phyloP scores from a whole-genome alignment of 768 basidiomycete species.

The Cystobasidium tubakii region DNA sequence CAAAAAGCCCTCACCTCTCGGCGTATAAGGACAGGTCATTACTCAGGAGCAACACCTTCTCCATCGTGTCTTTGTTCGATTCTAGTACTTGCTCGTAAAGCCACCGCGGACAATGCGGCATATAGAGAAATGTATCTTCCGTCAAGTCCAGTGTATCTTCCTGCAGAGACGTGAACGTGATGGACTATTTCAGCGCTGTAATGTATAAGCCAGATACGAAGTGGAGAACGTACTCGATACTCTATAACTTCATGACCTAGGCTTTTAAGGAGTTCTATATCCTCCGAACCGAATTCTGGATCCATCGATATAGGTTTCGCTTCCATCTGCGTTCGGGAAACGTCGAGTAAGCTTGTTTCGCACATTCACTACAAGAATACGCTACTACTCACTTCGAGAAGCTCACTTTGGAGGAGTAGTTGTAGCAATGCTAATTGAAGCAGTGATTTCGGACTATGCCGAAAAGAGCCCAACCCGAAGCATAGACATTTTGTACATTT shows the following conservation, averaged over 20 bases:
- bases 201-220: too few species aligned
- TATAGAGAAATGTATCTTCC: constrained; percentile 42
- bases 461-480: constrained; percentile 22
- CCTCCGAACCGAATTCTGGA: constrained; percentile 18
- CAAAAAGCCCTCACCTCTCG: constrained; percentile 36
- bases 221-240: not conserved
- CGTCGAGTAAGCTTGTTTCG: too few species aligned
- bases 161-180: not conserved
- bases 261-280: not conserved
- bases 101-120: constrained; percentile 44
- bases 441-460: constrained; percentile 25
- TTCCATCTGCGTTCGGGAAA: not conserved
- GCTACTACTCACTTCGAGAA: constrained; percentile 1
- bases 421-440: constrained; percentile 28
- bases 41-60: constrained; percentile 36
- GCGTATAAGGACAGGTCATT: constrained; percentile 43
- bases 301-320: constrained; percentile 2
- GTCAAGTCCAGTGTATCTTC: constrained; percentile 6
- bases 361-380: too few species aligned
- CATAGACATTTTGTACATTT: constrained; percentile 28
- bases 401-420: not conserved
- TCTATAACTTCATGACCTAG: not conserved
- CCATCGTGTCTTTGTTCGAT: constrained; percentile 33
- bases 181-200: too few species aligned
- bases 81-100: constrained; percentile 42